phyloP scores from a whole-genome alignment of 805 yeast species.

The Metschnikowia santaceciliae region DNA sequence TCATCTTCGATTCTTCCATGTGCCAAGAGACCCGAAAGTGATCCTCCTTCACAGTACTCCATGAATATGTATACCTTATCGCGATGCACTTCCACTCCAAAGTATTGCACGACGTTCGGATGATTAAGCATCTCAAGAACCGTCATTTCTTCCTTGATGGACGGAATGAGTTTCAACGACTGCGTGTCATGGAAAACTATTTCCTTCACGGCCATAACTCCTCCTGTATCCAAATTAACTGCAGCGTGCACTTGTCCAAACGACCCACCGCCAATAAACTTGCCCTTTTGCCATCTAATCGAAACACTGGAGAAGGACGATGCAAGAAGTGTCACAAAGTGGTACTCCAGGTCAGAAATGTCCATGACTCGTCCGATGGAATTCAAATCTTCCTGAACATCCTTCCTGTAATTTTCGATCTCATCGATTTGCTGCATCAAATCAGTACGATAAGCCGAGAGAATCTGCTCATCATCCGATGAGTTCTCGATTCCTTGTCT shows the following conservation, averaged over 20 bases:
- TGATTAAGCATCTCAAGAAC: slow-evolving; percentile 92
- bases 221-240: slow-evolving; percentile 89
- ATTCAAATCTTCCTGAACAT: slow-evolving; percentile 37
- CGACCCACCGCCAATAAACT: slow-evolving; percentile 90
- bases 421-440: slow-evolving; percentile 61
- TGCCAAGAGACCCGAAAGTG: slow-evolving; percentile 76
- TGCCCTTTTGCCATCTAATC: slow-evolving; percentile 96
- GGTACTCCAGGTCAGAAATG: slow-evolving; percentile 81
- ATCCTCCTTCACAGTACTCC: slow-evolving; percentile 97
- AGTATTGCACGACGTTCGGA: slow-evolving; percentile 94
- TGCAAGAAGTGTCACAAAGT: slow-evolving; percentile 79
- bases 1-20: slow-evolving; percentile 97
- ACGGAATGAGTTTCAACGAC: slow-evolving; percentile 76
- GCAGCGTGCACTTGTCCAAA: slow-evolving; percentile 95
- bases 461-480: slow-evolving; percentile 36
- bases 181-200: slow-evolving; percentile 86
- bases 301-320: slow-evolving; percentile 86
- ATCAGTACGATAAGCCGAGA: slow-evolving; percentile 57
- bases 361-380: slow-evolving; percentile 86
- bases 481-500: slow-evolving; percentile 49
- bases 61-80: slow-evolving; percentile 92
- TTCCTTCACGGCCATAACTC: slow-evolving; percentile 95
- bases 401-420: slow-evolving; percentile 56
- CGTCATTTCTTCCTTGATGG: slow-evolving; percentile 94
- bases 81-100: slow-evolving; percentile 95